These are phyloP conservation scores for Lachancea lanzarotensis DNA, from an alignment of 805 yeast genomes.

Conservation along the genomic window DNA sequence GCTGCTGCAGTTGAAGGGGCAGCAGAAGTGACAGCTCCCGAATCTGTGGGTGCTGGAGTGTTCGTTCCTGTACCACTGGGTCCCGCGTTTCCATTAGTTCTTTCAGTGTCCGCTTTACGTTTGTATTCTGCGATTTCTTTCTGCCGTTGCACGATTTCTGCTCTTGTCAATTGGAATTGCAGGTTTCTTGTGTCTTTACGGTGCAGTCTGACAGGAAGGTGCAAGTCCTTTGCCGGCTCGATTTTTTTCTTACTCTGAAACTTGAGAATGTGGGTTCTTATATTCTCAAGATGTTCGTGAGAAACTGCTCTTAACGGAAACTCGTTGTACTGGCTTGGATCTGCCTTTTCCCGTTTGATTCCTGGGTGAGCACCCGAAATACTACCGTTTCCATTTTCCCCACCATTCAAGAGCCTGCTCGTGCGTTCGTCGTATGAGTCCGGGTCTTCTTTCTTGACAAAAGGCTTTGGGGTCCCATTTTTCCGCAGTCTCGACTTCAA, in stretches of 20 bases:
- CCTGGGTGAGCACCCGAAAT: conserved; percentile 3
- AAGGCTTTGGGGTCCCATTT: conserved; percentile 17
- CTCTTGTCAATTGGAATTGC: conserved; percentile 76
- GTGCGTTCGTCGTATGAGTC: conserved; percentile 25
- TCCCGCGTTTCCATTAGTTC: conserved; percentile 15
- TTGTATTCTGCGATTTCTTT: conserved; percentile 39
- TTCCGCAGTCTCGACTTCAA: conserved; percentile 25
- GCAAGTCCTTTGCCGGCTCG: conserved; percentile 65
- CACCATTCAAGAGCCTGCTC: conserved; percentile 17
- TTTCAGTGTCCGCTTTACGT: conserved; percentile 34
- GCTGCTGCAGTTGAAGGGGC: conserved; percentile 1
- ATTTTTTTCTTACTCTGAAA: conserved; percentile 69
- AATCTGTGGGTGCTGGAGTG: background rate
- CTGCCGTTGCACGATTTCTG: conserved; percentile 63
- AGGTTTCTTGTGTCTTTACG: conserved; percentile 89
- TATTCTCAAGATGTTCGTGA: conserved; percentile 60
- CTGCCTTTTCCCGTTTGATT: conserved; percentile 23
- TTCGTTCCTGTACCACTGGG: background rate
- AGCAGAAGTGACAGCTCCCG: conserved; percentile 1
- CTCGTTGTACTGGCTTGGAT: conserved; percentile 33
- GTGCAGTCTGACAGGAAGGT: conserved; percentile 79
- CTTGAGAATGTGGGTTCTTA: conserved; percentile 73
- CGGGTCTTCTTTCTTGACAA: conserved; percentile 31
- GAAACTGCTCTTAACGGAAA: conserved; percentile 62
- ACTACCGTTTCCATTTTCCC: conserved; percentile 9